Conservation (phyloP, 495 filamentous ascomycete genomes). For the Lepraria neglecta region DNA sequence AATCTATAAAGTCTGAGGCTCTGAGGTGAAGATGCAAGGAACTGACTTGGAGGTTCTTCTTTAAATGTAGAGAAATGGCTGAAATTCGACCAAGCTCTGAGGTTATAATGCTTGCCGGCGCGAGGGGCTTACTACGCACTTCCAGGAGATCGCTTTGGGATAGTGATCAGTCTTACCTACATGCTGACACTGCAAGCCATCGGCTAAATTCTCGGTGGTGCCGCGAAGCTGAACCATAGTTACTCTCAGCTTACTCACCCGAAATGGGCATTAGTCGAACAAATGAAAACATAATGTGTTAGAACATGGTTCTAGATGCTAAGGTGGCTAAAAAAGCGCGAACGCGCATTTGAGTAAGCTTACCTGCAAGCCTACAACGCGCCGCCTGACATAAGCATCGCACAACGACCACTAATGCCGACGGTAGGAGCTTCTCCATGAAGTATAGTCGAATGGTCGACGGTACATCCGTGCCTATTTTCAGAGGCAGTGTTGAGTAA, state of each 20-base stretch:
- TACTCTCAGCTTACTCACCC: constrained; percentile 1
- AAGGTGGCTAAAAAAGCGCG: no score
- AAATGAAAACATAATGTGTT: background rate
- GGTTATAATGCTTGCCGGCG: background rate
- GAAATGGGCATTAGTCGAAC: background rate
- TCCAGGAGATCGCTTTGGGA: background rate
- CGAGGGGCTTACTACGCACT: constrained; percentile 8
- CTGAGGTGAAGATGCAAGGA: background rate
- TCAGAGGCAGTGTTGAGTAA: background rate
- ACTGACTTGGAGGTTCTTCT: background rate
- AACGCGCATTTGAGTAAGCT: no score
- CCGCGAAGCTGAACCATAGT: background rate
- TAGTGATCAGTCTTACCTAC: background rate
- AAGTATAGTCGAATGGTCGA: background rate
- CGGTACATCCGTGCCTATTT: background rate
- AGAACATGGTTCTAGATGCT: background rate
- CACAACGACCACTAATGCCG: background rate
- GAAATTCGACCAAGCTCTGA: background rate
- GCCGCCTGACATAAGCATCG: background rate
- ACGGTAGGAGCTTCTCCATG: background rate
- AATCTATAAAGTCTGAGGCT: background rate
- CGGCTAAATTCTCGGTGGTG: background rate
- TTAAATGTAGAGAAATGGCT: constrained; percentile 6
- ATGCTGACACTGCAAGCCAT: background rate
- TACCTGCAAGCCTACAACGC: background rate